Base-by-base conservation (phyloP, 148 eudicot species). In the Chenopodium berlandieri region DNA sequence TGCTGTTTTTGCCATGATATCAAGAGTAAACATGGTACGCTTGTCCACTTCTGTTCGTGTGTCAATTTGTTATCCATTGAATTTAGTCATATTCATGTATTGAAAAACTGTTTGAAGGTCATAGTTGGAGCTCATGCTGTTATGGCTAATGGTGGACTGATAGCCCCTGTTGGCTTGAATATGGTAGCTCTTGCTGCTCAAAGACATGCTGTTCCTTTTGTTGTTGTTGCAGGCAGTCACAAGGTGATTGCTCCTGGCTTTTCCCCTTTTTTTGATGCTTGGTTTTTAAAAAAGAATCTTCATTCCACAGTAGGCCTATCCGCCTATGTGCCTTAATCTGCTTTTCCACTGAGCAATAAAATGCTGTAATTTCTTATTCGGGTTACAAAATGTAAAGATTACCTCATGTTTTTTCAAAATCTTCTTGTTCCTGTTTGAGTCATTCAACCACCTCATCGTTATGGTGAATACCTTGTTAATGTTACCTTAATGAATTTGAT, bases 101-200 rank as follows among this genome's bases (percentile, higher is more conserved):
- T 27, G n/a, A 34, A 19, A 32, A 13, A 4, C 47, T 81, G 37
- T 82, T 65, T 79, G 68, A 80, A 96, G 99, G 99, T 96, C 63
- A 92, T 96, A 79, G 99, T 96, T 74, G 99, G 99, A 90, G 98
- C 99, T 90, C 99, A 96, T 90, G 98, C 97, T 78, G 88, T 96
- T 83, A 96, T 96, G 99, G 97, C 98, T 63, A 96, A 96, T 90
- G 99, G 99, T 78, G 98, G 99, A 78, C 87, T 96, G 79, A 88
- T 96, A 71, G 97, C 99, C 78, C 98, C 98, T 73, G 97, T 96
- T 86, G 99, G 99, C 73, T 85, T 96, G 88, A 94, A 96, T 90
- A 92, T 96, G 99, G 94, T 94, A 79, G 99, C 99, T 80, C 89
- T 96, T 74, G 99, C 99, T 47, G 99, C 99, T 81, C 94, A 96